Base-by-base conservation (phyloP, 176 grass and related monocot genomes). In the Oryza meyeriana region DNA sequence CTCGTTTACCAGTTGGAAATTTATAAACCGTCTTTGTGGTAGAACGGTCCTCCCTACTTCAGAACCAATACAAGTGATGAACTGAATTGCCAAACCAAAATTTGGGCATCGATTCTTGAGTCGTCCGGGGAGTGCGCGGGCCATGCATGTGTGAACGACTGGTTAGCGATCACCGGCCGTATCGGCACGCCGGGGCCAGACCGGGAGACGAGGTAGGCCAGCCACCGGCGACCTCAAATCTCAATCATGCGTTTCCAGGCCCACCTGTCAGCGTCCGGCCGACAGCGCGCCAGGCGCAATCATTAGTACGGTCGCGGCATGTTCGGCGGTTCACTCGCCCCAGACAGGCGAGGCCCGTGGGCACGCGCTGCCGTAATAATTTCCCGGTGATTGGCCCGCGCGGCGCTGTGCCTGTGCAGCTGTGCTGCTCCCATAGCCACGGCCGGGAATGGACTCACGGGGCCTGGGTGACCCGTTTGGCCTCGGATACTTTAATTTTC, bases 261-360 rank as follows among this genome's bases (percentile, higher is more conserved):
- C 78, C 77, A 68, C 31, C 29, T 79, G 84, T 83, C 41, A 6
- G 41, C 29, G 18, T 79, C 73, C 57, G 71, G 6, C 57, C 58
- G 75, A 79, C 79, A 75, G 30, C 22, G 61, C 10, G 34, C 79
- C 88, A 84, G 74, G 79, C 66, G 84, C 74, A 90, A 87, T 90
- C 84, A 90, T 86, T 86, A 82, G 78, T 82, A 73, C 83, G 64
- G 77, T 68, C 61, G 61, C 27, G 65, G 10, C 36, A 1, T 25
- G 13, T 38, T 65, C 39, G 39, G 28, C 35, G 2, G n/a, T n/a
- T n/a, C n/a, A n/a, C n/a, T n/a, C n/a, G n/a, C n/a, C 9, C 30
- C 17, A 0, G 20, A 8, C 1, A 1, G 25, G 66, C 8, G 5
- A 48, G 72, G 2, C 72, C 30, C 33, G 0, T 2, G 29, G 6